Evolutionary conservation across 2,329 filamentous ascomycete genomes (phyloP).

Genomic region (Colletotrichum tabaci): DNA sequence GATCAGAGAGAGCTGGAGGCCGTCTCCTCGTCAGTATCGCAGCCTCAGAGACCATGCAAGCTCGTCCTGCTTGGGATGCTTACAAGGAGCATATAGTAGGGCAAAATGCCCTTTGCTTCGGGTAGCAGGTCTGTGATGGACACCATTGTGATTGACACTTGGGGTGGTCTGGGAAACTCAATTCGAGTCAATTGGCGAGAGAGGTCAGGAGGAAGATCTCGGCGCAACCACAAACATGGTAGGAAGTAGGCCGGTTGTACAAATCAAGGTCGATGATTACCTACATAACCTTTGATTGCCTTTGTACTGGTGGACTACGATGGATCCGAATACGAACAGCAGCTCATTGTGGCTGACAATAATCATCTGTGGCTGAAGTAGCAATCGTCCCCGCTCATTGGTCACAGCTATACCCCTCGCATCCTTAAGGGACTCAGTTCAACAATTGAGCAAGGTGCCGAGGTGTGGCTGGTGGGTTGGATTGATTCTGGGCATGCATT

Average conservation of each 20-base stretch:
- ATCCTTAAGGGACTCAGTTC: constrained; percentile 4
- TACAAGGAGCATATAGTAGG: constrained; percentile 73
- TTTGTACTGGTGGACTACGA: not conserved
- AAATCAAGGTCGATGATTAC: not conserved
- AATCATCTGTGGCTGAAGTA: no score
- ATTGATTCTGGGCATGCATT: constrained; percentile 9
- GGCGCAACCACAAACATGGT: not conserved
- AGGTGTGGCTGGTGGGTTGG: constrained; percentile 31
- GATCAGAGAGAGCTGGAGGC: constrained; percentile 80
- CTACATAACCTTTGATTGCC: constrained; percentile 2
- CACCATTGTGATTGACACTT: constrained; percentile 57
- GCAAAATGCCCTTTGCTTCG: constrained; percentile 67
- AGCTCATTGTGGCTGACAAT: constrained; percentile 14
- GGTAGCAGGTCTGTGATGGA: constrained; percentile 62
- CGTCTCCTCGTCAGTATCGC: not conserved
- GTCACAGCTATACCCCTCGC: constrained; percentile 20
- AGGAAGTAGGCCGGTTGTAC: not conserved
- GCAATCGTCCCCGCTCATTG: not conserved
- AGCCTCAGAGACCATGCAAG: not conserved
- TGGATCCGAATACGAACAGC: constrained; percentile 10
- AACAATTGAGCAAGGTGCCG: constrained; percentile 30
- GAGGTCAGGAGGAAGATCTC: not conserved
- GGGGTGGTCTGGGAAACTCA: not conserved
- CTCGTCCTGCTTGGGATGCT: constrained; percentile 43
- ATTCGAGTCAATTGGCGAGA: not conserved